Evolutionary conservation across 129 eudicot genomes (phyloP), one percentile per base, ranked within the genome.

Genomic region (Chrysanthemum makinoi): DNA sequence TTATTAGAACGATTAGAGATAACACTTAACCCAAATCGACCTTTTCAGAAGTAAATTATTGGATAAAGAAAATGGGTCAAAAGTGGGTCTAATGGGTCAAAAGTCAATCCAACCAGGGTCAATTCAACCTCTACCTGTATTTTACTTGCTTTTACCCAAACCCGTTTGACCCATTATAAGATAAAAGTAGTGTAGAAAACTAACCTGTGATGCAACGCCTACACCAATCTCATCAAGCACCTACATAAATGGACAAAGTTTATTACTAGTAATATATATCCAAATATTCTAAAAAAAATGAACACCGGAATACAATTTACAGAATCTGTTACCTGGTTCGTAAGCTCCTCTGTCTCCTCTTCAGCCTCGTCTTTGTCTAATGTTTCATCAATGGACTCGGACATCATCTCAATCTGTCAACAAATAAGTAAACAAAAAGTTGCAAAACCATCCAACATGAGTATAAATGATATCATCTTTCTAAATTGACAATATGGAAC

Each of bases 171-270:
- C 10, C 46, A 39, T 39, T 39, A 39, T 65, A 71, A 59, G 20
- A 5, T 48, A 66, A 39, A 51, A 3, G 22, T 33, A 20, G 39
- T 18, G 15, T 16, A 57, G 39, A 62, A 70, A 75, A 77, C 90
- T 30, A 82, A 91, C 97, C 97, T 91, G 97, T 65, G 97, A 91
- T 30, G 97, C 97, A 43, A 91, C 85, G 77, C 91, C 97, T 24
- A 91, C 97, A 49, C 97, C 97, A 77, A 91, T 91, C 83, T 91
- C 97, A 66, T 91, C 97, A 66, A 91, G 93, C 65, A 91, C 97
- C 97, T 90, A 53, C 16, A 74, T 26, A 80, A 62, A n/a, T 35
- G 26, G 53, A 51, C 60, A 70, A 52, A 59, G 44, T 58, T n/a
- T 63, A 18, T n/a, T n/a, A n/a, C n/a, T n/a, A 74, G 33, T 30